Evolutionary conservation across 2,329 filamentous ascomycete species (phyloP).

Genomic region (Diaporthe amygdali): DNA sequence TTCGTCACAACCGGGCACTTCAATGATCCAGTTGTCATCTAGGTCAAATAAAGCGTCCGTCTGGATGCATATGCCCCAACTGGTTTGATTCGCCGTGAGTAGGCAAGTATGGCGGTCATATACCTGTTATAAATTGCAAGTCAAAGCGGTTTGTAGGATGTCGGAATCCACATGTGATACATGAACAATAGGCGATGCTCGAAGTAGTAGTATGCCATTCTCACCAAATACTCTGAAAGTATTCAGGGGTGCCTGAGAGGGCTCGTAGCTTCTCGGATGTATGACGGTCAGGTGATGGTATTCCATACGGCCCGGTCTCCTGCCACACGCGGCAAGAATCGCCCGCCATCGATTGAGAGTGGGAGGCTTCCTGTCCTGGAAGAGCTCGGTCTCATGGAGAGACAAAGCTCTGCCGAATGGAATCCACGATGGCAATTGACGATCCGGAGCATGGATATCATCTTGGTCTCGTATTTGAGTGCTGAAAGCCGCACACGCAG

Average conservation of each 20-base stretch:
- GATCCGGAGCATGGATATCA: no score
- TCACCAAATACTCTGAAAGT: background rate
- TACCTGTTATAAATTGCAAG: background rate
- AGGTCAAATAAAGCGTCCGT: background rate
- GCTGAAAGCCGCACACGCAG: background rate
- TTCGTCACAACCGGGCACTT: background rate
- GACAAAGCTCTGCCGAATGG: background rate
- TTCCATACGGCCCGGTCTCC: accelerated
- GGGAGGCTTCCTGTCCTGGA: background rate
- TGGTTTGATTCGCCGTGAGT: background rate
- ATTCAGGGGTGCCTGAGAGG: background rate
- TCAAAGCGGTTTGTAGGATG: background rate
- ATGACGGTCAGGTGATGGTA: background rate
- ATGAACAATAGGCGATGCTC: background rate
- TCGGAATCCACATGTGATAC: background rate
- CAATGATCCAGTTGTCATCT: background rate
- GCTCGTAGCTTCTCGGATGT: background rate
- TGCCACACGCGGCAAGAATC: background rate
- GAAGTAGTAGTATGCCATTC: background rate
- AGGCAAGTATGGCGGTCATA: no score
- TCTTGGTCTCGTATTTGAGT: background rate
- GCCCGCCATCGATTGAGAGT: background rate
- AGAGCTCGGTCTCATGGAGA: background rate
- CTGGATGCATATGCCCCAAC: background rate
- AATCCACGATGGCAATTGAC: background rate